Percentiles rank a stretch among this genome's conserved stretches.
phyloP scores from a whole-genome alignment of 306 rosid species.

The Inga laurina region DNA sequence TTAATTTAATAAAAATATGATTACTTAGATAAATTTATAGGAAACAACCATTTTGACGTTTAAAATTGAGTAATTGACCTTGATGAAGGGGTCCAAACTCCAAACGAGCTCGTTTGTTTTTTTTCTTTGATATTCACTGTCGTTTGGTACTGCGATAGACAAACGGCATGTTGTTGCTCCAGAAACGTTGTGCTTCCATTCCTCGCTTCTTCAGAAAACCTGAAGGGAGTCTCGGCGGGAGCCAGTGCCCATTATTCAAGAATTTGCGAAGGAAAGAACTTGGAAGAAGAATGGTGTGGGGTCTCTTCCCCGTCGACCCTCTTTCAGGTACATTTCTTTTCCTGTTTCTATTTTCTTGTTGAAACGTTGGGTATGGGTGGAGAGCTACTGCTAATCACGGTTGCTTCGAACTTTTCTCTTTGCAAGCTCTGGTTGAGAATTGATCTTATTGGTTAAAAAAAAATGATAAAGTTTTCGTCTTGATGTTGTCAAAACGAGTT shows the following conservation, averaged over 20 bases:
- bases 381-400: background rate
- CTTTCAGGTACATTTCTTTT: constrained; percentile 47
- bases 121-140: no score
- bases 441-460: background rate
- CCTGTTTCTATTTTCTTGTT: background rate
- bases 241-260: background rate
- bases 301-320: constrained; percentile 72
- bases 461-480: background rate
- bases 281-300: constrained; percentile 76
- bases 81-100: no score
- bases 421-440: background rate
- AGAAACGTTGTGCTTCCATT: background rate
- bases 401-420: background rate
- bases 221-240: background rate
- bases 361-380: background rate
- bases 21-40: no score
- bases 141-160: no score
- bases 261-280: background rate
- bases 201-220: background rate
- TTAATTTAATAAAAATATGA: no score
- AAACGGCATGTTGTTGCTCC: background rate
- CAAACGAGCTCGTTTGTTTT: no score
- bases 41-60: no score
- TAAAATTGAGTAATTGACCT: no score
- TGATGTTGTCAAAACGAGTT: background rate